Conservation (phyloP, 2,329 filamentous ascomycete species). For the Dactylella cylindrospora region DNA sequence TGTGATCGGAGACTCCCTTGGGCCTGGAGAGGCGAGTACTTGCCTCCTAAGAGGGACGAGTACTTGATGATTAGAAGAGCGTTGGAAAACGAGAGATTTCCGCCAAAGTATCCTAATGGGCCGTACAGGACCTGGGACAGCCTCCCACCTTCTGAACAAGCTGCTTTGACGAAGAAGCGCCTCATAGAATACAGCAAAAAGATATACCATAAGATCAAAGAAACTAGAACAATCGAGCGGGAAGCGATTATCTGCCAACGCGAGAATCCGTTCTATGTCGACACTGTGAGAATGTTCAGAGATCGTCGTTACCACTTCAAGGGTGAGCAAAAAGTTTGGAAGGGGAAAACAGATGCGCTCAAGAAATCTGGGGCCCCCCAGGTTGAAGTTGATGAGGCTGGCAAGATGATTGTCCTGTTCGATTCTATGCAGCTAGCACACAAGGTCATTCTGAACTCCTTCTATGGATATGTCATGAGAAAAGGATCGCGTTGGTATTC, state of each 20-base stretch:
- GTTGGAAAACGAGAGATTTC: slow-evolving; percentile 88
- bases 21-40: slow-evolving; percentile 96
- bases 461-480: slow-evolving; percentile 99
- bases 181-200: slow-evolving; percentile 94
- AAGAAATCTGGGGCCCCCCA: slow-evolving; percentile 77
- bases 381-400: slow-evolving; percentile 82
- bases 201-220: slow-evolving; percentile 98
- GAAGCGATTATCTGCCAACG: slow-evolving; percentile 98
- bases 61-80: slow-evolving; percentile 98
- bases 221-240: slow-evolving; percentile 84
- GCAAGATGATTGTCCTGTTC: slow-evolving; percentile 97
- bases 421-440: slow-evolving; percentile 95
- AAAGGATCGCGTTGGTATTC: slow-evolving; percentile 99
- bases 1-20: slow-evolving; percentile 93
- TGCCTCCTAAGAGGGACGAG: slow-evolving; percentile 93
- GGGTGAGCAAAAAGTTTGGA: slow-evolving; percentile 97
- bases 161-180: slow-evolving; percentile 76
- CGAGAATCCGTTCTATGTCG: slow-evolving; percentile 97
- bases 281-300: slow-evolving; percentile 93
- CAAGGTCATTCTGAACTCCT: slow-evolving; percentile 98
- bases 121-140: slow-evolving; percentile 77
- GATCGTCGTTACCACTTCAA: slow-evolving; percentile 98
- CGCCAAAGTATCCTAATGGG: slow-evolving; percentile 71
- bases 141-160: slow-evolving; percentile 77
- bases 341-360: slow-evolving; percentile 85